Evolutionary conservation across 2,329 filamentous ascomycete species (phyloP).

Genomic region (Chaetomiaceae sp.): DNA sequence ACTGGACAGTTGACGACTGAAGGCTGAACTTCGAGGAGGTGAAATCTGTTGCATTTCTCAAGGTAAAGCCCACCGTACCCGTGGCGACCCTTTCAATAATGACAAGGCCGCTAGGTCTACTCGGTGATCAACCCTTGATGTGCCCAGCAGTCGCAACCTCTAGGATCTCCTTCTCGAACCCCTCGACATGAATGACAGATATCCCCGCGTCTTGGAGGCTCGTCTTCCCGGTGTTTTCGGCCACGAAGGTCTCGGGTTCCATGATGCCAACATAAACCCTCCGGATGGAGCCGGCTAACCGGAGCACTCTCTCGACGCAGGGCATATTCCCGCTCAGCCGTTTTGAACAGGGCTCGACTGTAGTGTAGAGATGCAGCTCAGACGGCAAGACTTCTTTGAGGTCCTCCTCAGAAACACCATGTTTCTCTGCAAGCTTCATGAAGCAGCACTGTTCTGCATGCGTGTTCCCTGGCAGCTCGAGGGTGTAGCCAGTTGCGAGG

Average conservation of each 20-base stretch:
- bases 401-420: constrained; percentile 48
- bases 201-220: constrained; percentile 70
- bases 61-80: too few species aligned
- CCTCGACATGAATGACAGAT: constrained; percentile 65
- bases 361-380: constrained; percentile 73
- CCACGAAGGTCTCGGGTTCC: constrained; percentile 88
- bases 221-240: constrained; percentile 68
- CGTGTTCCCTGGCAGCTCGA: constrained; percentile 88
- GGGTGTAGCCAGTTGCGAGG: constrained; percentile 79
- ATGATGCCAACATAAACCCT: constrained; percentile 83
- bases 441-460: constrained; percentile 95
- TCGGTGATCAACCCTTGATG: constrained; percentile 4
- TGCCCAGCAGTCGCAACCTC: constrained; percentile 82
- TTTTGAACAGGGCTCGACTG: constrained; percentile 79
- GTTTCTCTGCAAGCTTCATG: constrained; percentile 58
- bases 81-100: too few species aligned
- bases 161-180: constrained; percentile 77
- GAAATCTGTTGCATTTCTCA: too few species aligned
- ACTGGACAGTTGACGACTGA: too few species aligned
- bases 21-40: too few species aligned
- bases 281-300: constrained; percentile 57
- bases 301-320: constrained; percentile 75
- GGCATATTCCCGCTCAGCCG: constrained; percentile 69
- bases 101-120: too few species aligned
- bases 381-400: constrained; percentile 50